phyloP scores from a whole-genome alignment of 2,329 filamentous ascomycete genomes.

The Pseudogymnoascus sp. region DNA sequence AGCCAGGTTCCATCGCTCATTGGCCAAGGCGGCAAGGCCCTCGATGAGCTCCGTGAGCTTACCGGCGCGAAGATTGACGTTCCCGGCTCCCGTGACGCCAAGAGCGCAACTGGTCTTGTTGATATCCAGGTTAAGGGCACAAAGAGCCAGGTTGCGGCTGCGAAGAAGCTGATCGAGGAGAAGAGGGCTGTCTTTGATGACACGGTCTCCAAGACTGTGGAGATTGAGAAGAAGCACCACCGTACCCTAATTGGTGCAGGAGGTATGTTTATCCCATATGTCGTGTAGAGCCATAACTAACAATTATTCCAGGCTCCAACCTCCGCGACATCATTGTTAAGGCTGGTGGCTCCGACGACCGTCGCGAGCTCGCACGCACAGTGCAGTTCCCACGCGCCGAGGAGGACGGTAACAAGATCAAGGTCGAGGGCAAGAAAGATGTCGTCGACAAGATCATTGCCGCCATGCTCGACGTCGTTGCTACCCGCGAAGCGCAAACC shows the following conservation, averaged over 20 bases:
- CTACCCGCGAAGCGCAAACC: conserved; percentile 75
- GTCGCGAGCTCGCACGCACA: conserved; percentile 73
- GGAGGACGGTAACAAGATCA: conserved; percentile 71
- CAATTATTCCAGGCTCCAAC: conserved; percentile 54
- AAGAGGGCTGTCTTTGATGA: conserved; percentile 82
- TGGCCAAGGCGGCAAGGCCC: conserved; percentile 77
- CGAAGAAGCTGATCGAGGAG: conserved; percentile 82
- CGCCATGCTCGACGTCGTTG: conserved; percentile 71
- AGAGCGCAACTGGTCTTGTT: conserved; percentile 57
- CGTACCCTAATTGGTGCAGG: conserved; percentile 78
- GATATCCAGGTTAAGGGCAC: conserved; percentile 90
- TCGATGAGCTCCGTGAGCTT: conserved; percentile 77
- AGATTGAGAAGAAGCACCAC: conserved; percentile 93
- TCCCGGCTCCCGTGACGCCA: conserved; percentile 65
- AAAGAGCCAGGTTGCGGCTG: conserved; percentile 80
- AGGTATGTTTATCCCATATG: conserved; percentile 48
- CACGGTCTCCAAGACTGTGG: conserved; percentile 73
- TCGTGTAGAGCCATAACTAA: conserved; percentile 31
- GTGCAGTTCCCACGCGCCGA: conserved; percentile 93
- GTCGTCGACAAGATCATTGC: conserved; percentile 84
- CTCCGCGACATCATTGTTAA: conserved; percentile 78
- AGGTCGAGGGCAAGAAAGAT: conserved; percentile 72
- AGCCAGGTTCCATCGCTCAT: conserved; percentile 91
- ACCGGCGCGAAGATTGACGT: conserved; percentile 90
- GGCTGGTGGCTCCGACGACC: conserved; percentile 83